Evolutionary conservation across 2,329 filamentous ascomycete genomes (phyloP), one percentile per base, ranked within the genome.

Genomic region (Trichoderma hamatum): DNA sequence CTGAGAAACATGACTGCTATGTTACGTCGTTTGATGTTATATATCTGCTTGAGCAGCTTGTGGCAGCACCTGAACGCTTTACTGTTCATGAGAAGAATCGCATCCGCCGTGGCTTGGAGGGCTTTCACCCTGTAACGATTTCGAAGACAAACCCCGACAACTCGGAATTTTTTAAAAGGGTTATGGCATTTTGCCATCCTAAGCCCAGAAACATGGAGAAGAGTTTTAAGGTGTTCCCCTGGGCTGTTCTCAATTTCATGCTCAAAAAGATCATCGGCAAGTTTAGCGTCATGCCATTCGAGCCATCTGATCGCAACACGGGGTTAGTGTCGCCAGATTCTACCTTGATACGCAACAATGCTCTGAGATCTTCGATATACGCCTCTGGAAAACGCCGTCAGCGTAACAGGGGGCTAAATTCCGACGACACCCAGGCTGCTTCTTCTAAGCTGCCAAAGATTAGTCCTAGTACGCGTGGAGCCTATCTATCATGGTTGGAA

Each of bases 21-120:
- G 93, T 98, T 65, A 98, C 96, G 3, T 97, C 94, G 65, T 95
- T 98, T n/a, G 96, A 99, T 80, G 97, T 94, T 2, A 98, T 99
- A 75, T 92, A 91, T 74, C 85, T 99, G n/a, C 85, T 99, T 2
- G 96, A 98, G 81, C 92, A 95, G 73, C 85, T 99, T 7, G 92
- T 98, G 7, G 92, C 89, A 0, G 79, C 84, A 0, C 86, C 87
- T 0, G 89, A 90, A 56, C 88, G 93, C 32, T 99, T 98, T 81
- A 95, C 91, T 0, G 94, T 98, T 5, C 95, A 98, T 78, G 96
- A 98, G 84, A 98, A 98, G 88, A 99, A 99, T 80, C 89, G 96
- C 63, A 98, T 99, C 74, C 90, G 96, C 34, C 89, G 96, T 72
- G 98, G 98, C 76, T 84, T 99, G 36, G 96, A 99, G 79, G 94